Conservation (phyloP, 2,329 filamentous ascomycete species). For the Fusarium beomiforme region DNA sequence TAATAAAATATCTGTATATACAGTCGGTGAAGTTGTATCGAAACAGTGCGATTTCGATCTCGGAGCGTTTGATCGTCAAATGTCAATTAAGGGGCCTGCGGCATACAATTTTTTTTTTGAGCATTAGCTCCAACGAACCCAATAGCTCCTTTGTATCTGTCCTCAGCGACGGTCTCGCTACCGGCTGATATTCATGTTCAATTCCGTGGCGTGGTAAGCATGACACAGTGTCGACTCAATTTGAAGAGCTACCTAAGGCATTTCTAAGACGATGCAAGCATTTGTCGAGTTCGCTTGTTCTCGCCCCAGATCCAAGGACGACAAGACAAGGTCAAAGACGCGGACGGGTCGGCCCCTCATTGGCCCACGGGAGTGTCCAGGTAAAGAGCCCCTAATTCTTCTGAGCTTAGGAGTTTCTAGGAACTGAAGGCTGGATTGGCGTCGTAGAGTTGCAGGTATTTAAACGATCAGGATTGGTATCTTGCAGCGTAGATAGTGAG, state of each 20-base stretch:
- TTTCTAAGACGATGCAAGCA: conserved; percentile 14
- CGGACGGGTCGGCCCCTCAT: conserved; percentile 44
- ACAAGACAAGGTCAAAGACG: conserved; percentile 34
- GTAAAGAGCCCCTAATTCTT: conserved; percentile 41
- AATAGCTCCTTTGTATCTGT: neutral
- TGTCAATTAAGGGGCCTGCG: conserved; percentile 33
- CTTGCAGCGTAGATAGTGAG: neutral
- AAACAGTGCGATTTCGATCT: conserved; percentile 31
- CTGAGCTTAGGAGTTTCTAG: conserved; percentile 33
- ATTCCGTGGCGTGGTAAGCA: conserved; percentile 1
- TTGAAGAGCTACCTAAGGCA: conserved; percentile 20
- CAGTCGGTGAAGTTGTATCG: conserved; percentile 3
- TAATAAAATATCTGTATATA: too few species aligned
- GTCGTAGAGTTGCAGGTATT: conserved; percentile 31
- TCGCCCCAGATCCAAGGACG: conserved; percentile 31
- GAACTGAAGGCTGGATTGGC: conserved; percentile 34
- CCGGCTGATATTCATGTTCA: conserved; percentile 1
- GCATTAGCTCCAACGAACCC: neutral
- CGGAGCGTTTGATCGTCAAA: conserved; percentile 34
- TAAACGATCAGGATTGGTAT: conserved; percentile 9
- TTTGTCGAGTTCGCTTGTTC: conserved; percentile 33
- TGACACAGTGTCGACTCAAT: conserved; percentile 32
- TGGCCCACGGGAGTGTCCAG: conserved; percentile 35
- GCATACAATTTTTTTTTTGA: conserved; percentile 16
- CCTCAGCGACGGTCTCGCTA: conserved; percentile 5